Percentiles rank a stretch among this genome's conserved stretches.
Evolutionary conservation across 2,329 filamentous ascomycete species (phyloP).

Genomic region (Ascochyta rabiei): DNA sequence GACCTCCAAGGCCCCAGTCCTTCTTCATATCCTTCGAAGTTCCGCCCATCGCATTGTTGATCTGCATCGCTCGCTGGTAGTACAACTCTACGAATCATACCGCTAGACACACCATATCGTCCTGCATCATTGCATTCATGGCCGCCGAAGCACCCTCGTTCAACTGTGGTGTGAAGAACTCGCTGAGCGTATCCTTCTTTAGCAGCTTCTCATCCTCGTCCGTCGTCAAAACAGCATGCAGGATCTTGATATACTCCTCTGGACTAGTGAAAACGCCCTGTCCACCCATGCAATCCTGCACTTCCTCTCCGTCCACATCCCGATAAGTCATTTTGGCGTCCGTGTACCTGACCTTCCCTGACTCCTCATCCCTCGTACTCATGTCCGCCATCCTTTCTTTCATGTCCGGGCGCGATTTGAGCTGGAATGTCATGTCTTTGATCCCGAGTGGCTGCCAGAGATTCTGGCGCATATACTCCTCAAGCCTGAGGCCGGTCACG

Average conservation of each 20-base stretch:
- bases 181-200: constrained; percentile 30
- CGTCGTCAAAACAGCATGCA: constrained; percentile 33
- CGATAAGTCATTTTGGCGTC: constrained; percentile 19
- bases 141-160: constrained; percentile 12
- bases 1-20: constrained; percentile 42
- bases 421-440: constrained; percentile 62
- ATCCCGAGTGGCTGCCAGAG: constrained; percentile 55
- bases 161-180: constrained; percentile 44
- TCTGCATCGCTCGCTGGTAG: constrained; percentile 8
- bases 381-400: constrained; percentile 37
- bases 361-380: constrained; percentile 22
- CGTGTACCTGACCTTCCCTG: constrained; percentile 18
- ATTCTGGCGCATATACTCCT: constrained; percentile 65
- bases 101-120: constrained; percentile 19
- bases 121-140: constrained; percentile 46
- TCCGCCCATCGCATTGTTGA: constrained; percentile 35
- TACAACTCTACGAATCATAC: not conserved
- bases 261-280: constrained; percentile 28
- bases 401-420: constrained; percentile 28
- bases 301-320: constrained; percentile 23
- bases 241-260: constrained; percentile 40
- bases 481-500: constrained; percentile 55
- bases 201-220: constrained; percentile 36
- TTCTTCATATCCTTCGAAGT: constrained; percentile 20
- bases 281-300: constrained; percentile 34